Conservation (phyloP, 805 yeast species). For the Zygoascus ofunaensis region DNA sequence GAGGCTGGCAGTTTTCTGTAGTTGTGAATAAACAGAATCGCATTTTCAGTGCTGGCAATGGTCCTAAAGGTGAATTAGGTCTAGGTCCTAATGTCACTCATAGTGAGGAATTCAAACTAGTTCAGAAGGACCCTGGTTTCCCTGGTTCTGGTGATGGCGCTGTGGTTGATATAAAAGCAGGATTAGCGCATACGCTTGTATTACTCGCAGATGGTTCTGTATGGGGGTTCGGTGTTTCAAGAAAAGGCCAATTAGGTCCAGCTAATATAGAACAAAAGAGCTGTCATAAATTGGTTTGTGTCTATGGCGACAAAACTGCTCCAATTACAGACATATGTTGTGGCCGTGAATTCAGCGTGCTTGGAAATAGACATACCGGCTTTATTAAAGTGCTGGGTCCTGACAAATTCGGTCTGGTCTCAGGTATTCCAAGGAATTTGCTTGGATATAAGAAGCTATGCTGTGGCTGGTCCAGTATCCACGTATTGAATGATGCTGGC, state of each 20-base stretch:
- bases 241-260: constrained; percentile 46
- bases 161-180: constrained; percentile 20
- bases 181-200: constrained; percentile 28
- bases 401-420: constrained; percentile 21
- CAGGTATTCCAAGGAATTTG: constrained; percentile 2
- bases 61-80: constrained; percentile 71
- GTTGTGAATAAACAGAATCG: constrained; percentile 35
- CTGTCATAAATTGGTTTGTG: background rate
- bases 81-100: constrained; percentile 26
- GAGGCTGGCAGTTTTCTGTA: constrained; percentile 76
- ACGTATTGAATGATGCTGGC: constrained; percentile 29
- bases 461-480: constrained; percentile 78
- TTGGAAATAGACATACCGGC: constrained; percentile 19
- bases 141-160: constrained; percentile 11
- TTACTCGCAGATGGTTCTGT: constrained; percentile 33
- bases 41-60: constrained; percentile 51
- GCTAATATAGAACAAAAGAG: constrained; percentile 2
- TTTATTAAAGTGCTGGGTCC: constrained; percentile 29
- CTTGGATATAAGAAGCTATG: constrained; percentile 22
- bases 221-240: constrained; percentile 61
- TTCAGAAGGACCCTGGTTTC: constrained; percentile 14
- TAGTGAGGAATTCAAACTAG: background rate
- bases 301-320: constrained; percentile 3
- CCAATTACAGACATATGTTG: constrained; percentile 25
- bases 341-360: constrained; percentile 53